These are phyloP conservation scores for Excoecaria cochinchinensis DNA, from an alignment of 345 rosid genomes.

Conservation along the genomic window DNA sequence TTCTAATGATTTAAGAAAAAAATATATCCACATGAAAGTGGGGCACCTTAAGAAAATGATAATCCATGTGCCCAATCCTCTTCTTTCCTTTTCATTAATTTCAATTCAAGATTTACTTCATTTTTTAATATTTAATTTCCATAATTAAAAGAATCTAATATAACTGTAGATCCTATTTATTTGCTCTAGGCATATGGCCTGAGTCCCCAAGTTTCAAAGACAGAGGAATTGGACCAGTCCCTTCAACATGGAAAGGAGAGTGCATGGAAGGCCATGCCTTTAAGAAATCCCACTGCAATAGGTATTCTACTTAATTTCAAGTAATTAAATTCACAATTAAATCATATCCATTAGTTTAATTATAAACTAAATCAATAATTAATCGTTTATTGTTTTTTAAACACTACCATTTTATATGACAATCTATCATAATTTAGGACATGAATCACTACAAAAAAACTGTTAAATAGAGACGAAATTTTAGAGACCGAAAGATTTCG, in stretches of 20 bases:
- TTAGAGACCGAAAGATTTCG: too few relatives aligned
- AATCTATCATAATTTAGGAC: too few relatives aligned
- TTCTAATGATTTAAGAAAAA: too few relatives aligned
- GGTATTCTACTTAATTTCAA: constrained; percentile 28
- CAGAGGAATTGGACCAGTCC: constrained; percentile 49
- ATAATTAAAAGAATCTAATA: too few relatives aligned
- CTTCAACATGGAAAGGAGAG: constrained; percentile 62
- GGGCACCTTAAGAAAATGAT: neutral
- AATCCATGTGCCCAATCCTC: constrained; percentile 6
- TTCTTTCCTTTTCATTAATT: neutral
- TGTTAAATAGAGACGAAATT: too few relatives aligned
- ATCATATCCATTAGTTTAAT: too few relatives aligned
- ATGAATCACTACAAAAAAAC: too few relatives aligned
- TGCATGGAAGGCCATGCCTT: constrained; percentile 62
- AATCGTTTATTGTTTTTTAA: too few relatives aligned
- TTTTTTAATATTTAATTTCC: neutral
- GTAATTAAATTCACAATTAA: too few relatives aligned
- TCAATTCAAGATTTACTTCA: neutral
- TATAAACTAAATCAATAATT: too few relatives aligned
- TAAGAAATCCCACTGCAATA: constrained; percentile 60
- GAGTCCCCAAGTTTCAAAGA: constrained; percentile 68
- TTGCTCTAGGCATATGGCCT: constrained; percentile 57
- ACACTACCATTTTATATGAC: too few relatives aligned
- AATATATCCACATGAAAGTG: constrained; percentile 8
- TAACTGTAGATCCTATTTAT: neutral